Evolutionary conservation across 2,329 filamentous ascomycete species (phyloP), one percentile per base, ranked within the genome.

Genomic region (Monilinia fructicola): DNA sequence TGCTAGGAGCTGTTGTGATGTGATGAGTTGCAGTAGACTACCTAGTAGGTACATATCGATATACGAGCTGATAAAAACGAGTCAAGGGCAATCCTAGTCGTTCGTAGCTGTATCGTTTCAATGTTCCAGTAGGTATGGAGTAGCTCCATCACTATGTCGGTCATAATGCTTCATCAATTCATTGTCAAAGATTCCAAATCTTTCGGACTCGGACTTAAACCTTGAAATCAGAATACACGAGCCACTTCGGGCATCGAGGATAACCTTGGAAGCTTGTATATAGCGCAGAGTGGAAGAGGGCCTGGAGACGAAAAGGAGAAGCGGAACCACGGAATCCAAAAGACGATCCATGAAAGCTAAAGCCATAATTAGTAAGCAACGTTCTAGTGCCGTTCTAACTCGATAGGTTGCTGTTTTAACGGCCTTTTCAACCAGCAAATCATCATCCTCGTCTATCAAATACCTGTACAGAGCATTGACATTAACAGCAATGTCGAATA

Each of bases 1-100:
- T 59, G 40, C 40, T 59, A 42, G 40, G 40, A 60, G 42, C 21
- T 60, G 56, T 42, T 60, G 46, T 50, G 46, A 50, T 31, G 28
- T 50, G 46, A 60, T 31, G 28, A 7, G 21, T 23, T 50, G 44
- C 28, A 48, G 55, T 14, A 48, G 44, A 59, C 40, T 18, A 42
- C 31, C 31, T 35, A 35, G 31, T 35, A 35, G 31, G 31, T 35
- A 35, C 40, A 42, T 42, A 42, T 42, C 40, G 14, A 42, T 42
- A 42, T 42, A 42, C 40, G 40, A 42, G 40, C 40, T 42, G 40
- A 16, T 42, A 16, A 42, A 16, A 42, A 18, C 4, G 16, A 16
- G 16, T 42, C 40, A 42, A 16, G 40, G 40, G 40, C 40, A 5
- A 42, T 42, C 40, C 40, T 16, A 60, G 28, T 38, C 21, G 56